These are phyloP conservation scores for Aegilops bicornis DNA, from an alignment of 176 grass and related monocot species.

Conservation along the genomic window DNA sequence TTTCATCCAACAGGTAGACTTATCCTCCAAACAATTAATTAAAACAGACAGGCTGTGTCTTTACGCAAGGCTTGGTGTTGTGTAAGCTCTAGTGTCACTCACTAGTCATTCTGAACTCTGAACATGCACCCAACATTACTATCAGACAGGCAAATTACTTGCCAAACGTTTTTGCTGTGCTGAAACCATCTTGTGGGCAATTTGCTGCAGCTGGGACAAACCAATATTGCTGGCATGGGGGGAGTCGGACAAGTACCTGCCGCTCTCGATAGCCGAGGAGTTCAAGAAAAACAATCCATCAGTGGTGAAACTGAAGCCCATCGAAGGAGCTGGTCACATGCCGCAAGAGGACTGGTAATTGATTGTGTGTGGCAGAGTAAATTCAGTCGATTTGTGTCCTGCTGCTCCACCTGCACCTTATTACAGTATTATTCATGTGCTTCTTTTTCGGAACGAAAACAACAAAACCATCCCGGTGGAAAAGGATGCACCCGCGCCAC, in stretches of 20 bases:
- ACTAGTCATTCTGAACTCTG: constrained; percentile 5
- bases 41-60: background rate
- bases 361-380: background rate
- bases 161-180: background rate
- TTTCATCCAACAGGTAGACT: constrained; percentile 71
- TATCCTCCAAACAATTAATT: constrained; percentile 19
- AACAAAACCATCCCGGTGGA: too few relatives aligned
- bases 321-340: constrained; percentile 97
- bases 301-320: constrained; percentile 58
- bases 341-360: constrained; percentile 93
- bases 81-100: background rate
- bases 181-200: background rate
- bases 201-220: constrained; percentile 72
- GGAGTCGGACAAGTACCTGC: constrained; percentile 80
- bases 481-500: too few relatives aligned
- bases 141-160: constrained; percentile 6
- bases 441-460: too few relatives aligned
- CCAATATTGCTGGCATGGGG: constrained; percentile 85
- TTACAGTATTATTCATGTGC: background rate
- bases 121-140: background rate
- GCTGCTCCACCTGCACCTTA: background rate
- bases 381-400: background rate
- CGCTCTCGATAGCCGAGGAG: constrained; percentile 73
- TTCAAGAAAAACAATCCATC: constrained; percentile 68
- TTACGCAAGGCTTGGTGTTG: background rate